phyloP scores from a whole-genome alignment of 306 rosid species.

The Argentina anserina region DNA sequence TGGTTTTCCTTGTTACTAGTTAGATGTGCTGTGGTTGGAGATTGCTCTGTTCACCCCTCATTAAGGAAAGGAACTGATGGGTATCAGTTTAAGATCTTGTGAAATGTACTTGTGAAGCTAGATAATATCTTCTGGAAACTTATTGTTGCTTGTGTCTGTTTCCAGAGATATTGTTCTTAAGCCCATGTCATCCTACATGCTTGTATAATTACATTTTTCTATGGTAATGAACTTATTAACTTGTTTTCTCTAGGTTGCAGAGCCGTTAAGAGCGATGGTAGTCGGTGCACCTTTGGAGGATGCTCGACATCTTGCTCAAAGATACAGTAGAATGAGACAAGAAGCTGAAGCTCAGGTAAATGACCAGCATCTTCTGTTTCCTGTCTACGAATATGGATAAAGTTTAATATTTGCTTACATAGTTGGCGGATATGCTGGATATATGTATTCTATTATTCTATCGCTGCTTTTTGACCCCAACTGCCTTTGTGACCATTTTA shows the following conservation, averaged over 20 bases:
- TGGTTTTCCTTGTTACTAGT: background rate
- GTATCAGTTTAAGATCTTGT: background rate
- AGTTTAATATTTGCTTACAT: background rate
- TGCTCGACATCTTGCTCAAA: conserved; percentile 97
- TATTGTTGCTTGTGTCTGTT: background rate
- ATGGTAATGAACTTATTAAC: background rate
- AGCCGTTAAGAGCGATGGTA: conserved; percentile 97
- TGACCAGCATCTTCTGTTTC: conserved; percentile 3
- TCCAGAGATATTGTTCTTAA: background rate
- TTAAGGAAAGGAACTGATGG: background rate
- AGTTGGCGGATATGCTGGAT: background rate
- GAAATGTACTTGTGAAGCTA: background rate
- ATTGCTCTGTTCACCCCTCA: too few relatives aligned
- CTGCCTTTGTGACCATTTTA: conserved; percentile 3
- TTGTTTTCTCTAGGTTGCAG: conserved; percentile 55
- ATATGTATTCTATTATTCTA: background rate
- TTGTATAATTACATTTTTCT: background rate
- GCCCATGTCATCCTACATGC: background rate
- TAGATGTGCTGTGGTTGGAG: background rate
- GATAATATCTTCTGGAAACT: background rate
- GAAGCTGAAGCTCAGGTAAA: conserved; percentile 96
- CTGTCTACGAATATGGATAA: background rate
- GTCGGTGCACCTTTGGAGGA: conserved; percentile 97
- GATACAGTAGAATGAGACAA: conserved; percentile 92
- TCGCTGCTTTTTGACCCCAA: too few relatives aligned